Evolutionary conservation across 345 rosid genomes (phyloP).

Genomic region (Eucalyptus curtisii): DNA sequence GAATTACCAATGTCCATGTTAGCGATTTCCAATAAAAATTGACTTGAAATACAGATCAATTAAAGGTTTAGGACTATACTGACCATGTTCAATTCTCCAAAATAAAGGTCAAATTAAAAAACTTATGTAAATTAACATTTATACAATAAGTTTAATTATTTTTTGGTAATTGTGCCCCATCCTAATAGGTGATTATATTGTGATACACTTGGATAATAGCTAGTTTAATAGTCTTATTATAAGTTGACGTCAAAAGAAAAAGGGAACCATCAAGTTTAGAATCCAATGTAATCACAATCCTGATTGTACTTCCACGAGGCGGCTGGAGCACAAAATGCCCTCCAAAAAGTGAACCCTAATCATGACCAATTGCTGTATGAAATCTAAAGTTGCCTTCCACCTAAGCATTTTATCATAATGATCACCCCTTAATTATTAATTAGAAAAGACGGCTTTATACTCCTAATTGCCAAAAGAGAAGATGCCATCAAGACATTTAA

Average conservation of each 20-base stretch:
- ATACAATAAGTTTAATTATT: neutral
- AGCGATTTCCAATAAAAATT: accelerated
- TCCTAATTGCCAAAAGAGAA: neutral
- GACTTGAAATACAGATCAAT: accelerated
- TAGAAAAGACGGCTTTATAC: neutral
- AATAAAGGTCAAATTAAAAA: neutral
- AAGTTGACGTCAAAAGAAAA: neutral
- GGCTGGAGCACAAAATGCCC: neutral
- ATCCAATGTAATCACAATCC: neutral
- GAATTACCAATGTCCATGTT: accelerated
- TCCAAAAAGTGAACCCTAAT: neutral
- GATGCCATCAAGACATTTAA: neutral
- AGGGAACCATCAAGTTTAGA: neutral
- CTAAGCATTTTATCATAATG: neutral
- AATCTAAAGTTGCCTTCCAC: neutral
- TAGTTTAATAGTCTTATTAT: neutral
- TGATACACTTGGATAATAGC: neutral
- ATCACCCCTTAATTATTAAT: neutral
- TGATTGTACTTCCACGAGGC: neutral
- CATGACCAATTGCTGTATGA: neutral
- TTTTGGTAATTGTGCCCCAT: neutral
- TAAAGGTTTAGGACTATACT: neutral
- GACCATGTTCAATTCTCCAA: neutral
- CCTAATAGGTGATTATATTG: neutral
- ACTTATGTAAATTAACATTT: neutral